phyloP scores from a whole-genome alignment of 2,329 filamentous ascomycete species.

The Alternaria brassicicola region DNA sequence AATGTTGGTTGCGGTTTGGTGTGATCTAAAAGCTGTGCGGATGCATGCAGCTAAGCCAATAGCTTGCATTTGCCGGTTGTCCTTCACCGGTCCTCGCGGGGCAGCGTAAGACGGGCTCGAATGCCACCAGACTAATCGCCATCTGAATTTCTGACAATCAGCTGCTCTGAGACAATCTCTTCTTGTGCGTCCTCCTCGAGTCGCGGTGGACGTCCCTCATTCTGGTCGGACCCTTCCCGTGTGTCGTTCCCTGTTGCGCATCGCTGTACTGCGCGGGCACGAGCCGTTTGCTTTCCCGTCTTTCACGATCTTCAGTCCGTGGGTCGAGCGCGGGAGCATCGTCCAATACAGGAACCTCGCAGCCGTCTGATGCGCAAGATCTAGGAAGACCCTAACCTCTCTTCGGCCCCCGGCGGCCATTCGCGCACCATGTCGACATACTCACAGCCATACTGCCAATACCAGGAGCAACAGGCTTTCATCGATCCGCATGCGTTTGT shows the following conservation, averaged over 20 bases:
- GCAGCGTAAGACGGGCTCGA: conserved; percentile 38
- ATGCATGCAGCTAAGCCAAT: conserved; percentile 43
- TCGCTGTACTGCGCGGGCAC: conserved; percentile 25
- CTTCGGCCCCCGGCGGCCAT: conserved; percentile 24
- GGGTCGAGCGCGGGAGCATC: conserved; percentile 32
- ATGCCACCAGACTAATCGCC: conserved; percentile 29
- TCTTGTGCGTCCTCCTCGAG: conserved; percentile 41
- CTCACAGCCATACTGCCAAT: conserved; percentile 27
- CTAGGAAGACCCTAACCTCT: conserved; percentile 28
- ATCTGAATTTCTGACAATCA: conserved; percentile 36
- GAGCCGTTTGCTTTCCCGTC: conserved; percentile 26
- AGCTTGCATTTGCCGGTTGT: conserved; percentile 34
- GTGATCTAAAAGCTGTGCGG: conserved; percentile 39
- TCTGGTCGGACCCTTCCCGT: conserved; percentile 29
- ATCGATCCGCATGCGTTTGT: conserved; percentile 27
- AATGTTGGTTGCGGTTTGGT: conserved; percentile 37
- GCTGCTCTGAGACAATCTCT: conserved; percentile 36
- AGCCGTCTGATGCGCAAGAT: conserved; percentile 37
- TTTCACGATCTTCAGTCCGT: conserved; percentile 31
- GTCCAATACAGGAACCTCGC: conserved; percentile 31
- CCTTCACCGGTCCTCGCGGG: conserved; percentile 48
- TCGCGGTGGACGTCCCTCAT: conserved; percentile 31
- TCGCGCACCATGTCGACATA: conserved; percentile 42
- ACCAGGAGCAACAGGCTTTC: conserved; percentile 30
- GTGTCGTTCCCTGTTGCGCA: conserved; percentile 30